Percentiles rank a stretch among this genome's conserved stretches.
phyloP scores from a whole-genome alignment of 2,329 filamentous ascomycete genomes.

The Seiridium unicorne region DNA sequence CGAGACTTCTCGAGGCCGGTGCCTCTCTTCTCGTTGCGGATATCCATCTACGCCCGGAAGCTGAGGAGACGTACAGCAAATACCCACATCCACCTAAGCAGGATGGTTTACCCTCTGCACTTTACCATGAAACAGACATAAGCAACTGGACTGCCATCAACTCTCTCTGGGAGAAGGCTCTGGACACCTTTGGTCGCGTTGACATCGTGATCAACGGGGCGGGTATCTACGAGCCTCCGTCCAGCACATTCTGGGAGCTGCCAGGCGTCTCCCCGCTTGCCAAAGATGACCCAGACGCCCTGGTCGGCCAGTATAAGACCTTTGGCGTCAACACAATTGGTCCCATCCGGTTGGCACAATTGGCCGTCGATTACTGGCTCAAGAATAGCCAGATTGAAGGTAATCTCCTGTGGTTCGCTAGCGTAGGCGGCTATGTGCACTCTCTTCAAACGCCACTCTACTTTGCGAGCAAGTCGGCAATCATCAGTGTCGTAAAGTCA shows the following conservation, averaged over 20 bases:
- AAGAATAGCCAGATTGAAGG: conserved; percentile 18
- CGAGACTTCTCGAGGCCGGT: conserved; percentile 19
- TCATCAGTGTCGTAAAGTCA: conserved; percentile 18
- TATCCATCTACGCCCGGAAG: conserved; percentile 18
- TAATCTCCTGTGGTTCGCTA: conserved; percentile 25
- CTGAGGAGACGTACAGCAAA: conserved; percentile 15
- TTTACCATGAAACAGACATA: conserved; percentile 13
- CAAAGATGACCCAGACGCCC: conserved; percentile 14
- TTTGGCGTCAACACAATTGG: conserved; percentile 20
- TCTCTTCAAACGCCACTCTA: conserved; percentile 27
- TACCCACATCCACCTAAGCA: conserved; percentile 9
- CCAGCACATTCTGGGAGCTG: conserved; percentile 19
- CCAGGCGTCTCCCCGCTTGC: conserved; percentile 17
- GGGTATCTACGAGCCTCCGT: conserved; percentile 18
- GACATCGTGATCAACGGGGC: conserved; percentile 16
- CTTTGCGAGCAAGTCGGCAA: conserved; percentile 25
- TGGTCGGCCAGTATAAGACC: conserved; percentile 15
- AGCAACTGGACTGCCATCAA: conserved; percentile 24
- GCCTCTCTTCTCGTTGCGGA: conserved; percentile 25
- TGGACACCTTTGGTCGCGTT: conserved; percentile 14
- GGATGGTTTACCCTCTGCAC: background rate
- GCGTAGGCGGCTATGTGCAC: conserved; percentile 27
- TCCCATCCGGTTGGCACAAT: conserved; percentile 21
- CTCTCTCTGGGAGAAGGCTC: conserved; percentile 15
- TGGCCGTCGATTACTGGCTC: conserved; percentile 27